These are phyloP conservation scores for Blakeslea trispora DNA, from an alignment of 371 early-diverging fungal genomes.

Conservation along the genomic window DNA sequence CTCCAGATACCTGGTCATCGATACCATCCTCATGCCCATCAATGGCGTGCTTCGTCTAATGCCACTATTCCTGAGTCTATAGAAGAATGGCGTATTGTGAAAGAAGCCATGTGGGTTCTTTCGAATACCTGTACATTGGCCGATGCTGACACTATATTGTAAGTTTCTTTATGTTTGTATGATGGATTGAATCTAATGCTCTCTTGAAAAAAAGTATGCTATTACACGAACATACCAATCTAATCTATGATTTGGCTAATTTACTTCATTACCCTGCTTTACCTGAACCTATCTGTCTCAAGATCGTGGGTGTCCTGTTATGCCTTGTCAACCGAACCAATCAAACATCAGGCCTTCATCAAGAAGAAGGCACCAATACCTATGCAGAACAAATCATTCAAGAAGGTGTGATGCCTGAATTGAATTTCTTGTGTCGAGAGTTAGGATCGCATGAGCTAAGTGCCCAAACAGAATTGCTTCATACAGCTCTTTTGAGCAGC, in stretches of 20 bases:
- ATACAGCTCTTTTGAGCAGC: slow-evolving; percentile 4
- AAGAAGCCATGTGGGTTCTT: slow-evolving; percentile 45
- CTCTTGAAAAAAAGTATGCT: slow-evolving; percentile 10
- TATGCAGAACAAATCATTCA: slow-evolving; percentile 22
- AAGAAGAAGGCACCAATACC: slow-evolving; percentile 1
- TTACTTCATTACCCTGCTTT: slow-evolving; percentile 12
- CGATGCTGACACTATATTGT: slow-evolving; percentile 22
- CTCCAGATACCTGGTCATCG: slow-evolving; percentile 18
- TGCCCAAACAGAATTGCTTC: slow-evolving; percentile 11
- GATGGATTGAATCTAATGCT: background rate
- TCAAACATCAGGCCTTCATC: slow-evolving; percentile 8
- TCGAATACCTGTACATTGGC: slow-evolving; percentile 43
- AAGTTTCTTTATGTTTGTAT: too few species aligned
- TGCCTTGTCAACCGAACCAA: slow-evolving; percentile 19
- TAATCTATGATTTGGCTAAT: slow-evolving; percentile 5
- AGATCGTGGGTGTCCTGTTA: slow-evolving; percentile 13
- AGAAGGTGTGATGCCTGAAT: slow-evolving; percentile 16
- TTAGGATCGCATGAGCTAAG: slow-evolving; percentile 3
- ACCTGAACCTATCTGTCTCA: slow-evolving; percentile 2
- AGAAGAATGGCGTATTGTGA: slow-evolving; percentile 46
- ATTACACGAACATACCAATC: slow-evolving; percentile 5
- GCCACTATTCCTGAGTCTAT: slow-evolving; percentile 12
- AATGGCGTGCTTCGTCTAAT: slow-evolving; percentile 9
- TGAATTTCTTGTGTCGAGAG: slow-evolving; percentile 6
- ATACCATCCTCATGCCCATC: slow-evolving; percentile 3